Evolutionary conservation across 148 eudicot genomes (phyloP), one percentile per base, ranked within the genome.

Genomic region (Rhododendron kiyosumense): DNA sequence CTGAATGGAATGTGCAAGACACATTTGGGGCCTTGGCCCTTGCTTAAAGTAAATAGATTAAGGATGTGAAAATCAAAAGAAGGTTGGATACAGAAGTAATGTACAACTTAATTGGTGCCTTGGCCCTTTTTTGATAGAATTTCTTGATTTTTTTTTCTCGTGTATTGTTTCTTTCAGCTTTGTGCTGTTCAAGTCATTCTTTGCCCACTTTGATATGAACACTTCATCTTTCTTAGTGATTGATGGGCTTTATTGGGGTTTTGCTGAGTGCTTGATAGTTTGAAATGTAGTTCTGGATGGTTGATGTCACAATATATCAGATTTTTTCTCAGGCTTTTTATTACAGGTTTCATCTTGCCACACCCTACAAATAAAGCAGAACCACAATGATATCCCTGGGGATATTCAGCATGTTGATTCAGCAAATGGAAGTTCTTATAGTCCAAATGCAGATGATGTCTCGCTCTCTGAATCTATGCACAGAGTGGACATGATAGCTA

Each of bases 381-480:
- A 82, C 76, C 90, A 88, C 85, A 83, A 63, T 84, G 89, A 79
- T 84, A 63, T 73, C 59, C 85, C 90, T 20, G 87, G 85, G 85
- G 92, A 61, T 81, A 89, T 86, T 84, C 87, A 86, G 81, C 84
- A 88, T 86, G 82, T 71, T 67, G 81, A 73, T 81, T 74, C 86
- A 78, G 78, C 52, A 78, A 79, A 88, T 48, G 90, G 83, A 81
- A 86, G 52, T 78, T 87, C 80, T 86, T 67, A 54, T 81, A 84
- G 88, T 74, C 79, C 86, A 75, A 85, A 84, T 51, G 82, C n/a
- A 71, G 89, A 84, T 87, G 88, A 85, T 86, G 92, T 73, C 13
- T 81, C 87, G n/a, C 85, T 79, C 84, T 81, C 90, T 88, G 89
- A 86, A 82, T 84, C 91, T 15, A 48, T 76, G 59, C 91, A 88